phyloP scores from a whole-genome alignment of 805 yeast species.

The Saturnispora silvae region DNA sequence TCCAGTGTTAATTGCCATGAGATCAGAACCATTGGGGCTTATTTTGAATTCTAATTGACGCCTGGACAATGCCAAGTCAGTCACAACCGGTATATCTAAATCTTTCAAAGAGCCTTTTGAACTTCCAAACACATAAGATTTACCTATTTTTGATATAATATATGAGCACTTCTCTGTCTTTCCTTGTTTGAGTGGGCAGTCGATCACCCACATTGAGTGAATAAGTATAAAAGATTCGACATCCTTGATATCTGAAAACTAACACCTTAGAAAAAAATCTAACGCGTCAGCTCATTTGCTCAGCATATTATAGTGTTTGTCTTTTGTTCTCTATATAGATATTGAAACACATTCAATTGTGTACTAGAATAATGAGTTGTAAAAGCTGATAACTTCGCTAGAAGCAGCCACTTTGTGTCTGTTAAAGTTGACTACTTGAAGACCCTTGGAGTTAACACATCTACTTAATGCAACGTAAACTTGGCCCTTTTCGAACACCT shows the following conservation, averaged over 20 bases:
- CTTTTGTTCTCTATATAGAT: too few species aligned
- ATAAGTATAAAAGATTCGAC: neutral
- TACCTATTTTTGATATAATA: neutral
- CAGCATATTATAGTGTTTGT: neutral
- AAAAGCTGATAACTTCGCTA: constrained; percentile 50
- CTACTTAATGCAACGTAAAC: constrained; percentile 76
- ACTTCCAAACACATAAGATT: constrained; percentile 5
- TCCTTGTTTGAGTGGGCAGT: constrained; percentile 5
- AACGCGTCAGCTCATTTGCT: constrained; percentile 1
- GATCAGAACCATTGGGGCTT: neutral
- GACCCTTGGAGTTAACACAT: constrained; percentile 55
- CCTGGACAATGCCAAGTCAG: constrained; percentile 3
- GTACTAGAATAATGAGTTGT: constrained; percentile 27
- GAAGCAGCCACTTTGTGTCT: constrained; percentile 48
- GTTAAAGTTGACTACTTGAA: constrained; percentile 59
- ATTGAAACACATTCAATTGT: too few species aligned
- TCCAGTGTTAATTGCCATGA: constrained; percentile 2
- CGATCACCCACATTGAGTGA: constrained; percentile 5
- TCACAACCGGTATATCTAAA: constrained; percentile 3
- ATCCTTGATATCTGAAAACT: too few species aligned
- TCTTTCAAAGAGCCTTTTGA: neutral
- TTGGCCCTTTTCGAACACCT: constrained; percentile 71
- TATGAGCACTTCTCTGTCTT: neutral
- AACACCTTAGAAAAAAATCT: neutral
- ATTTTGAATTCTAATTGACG: constrained; percentile 4